A percentile compares a stretch with the other conserved stretches of the same genome.
Evolutionary conservation across 1,139 yeast species (phyloP).

Genomic region (Protomyces lactucae-debilis): DNA sequence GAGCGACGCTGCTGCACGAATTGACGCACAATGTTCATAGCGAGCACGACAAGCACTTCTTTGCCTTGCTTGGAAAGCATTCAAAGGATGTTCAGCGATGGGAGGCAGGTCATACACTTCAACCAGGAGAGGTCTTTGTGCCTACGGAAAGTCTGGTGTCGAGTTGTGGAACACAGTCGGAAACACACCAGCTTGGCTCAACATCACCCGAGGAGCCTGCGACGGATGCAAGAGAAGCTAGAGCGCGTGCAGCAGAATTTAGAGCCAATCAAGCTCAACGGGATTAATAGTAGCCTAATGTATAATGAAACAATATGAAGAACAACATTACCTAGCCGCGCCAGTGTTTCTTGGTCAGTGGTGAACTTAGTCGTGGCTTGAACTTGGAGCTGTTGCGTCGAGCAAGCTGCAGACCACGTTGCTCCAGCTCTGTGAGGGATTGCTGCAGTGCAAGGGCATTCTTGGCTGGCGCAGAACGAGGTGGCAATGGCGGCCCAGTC

Average conservation of each 20-base stretch:
- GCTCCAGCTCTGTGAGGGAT: conserved; percentile 4
- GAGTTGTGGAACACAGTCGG: neutral
- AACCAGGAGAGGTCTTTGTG: conserved; percentile 32
- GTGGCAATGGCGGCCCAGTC: neutral
- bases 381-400: conserved; percentile 17
- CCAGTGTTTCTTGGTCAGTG: conserved; percentile 15
- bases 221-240: conserved; percentile 3
- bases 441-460: neutral
- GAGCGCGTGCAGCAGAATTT: conserved; percentile 16
- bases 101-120: conserved; percentile 35
- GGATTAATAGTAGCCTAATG: neutral
- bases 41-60: conserved; percentile 42
- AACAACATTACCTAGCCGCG: neutral
- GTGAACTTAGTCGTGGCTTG: conserved; percentile 18
- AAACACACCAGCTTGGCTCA: neutral
- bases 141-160: conserved; percentile 1
- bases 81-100: conserved; percentile 37
- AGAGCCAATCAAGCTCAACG: neutral
- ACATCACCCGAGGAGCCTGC: neutral
- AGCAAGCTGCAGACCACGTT: conserved; percentile 3
- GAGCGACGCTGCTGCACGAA: conserved; percentile 43
- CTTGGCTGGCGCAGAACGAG: neutral
- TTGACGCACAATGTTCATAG: conserved; percentile 42
- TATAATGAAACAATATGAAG: neutral
- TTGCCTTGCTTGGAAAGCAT: conserved; percentile 40